These are phyloP conservation scores for Monosporozyma siamensis DNA, from an alignment of 805 yeast genomes.

Conservation along the genomic window DNA sequence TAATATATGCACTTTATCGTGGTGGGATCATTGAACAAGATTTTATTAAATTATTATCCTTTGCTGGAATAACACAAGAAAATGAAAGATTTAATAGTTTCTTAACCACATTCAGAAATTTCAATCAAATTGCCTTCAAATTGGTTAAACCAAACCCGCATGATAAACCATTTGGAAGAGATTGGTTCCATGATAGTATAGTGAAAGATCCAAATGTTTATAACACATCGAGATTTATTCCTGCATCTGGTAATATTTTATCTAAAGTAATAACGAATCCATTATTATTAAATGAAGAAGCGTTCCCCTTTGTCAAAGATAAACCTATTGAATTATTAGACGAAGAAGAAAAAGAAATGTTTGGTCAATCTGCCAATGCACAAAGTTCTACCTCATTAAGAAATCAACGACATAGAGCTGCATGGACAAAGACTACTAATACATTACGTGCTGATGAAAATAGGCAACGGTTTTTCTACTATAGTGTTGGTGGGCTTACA, in stretches of 20 bases:
- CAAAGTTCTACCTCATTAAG: conserved; percentile 46
- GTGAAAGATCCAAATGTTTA: conserved; percentile 32
- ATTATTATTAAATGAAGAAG: conserved; percentile 40
- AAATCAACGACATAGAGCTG: conserved; percentile 63
- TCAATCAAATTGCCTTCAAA: conserved; percentile 50
- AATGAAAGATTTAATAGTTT: conserved; percentile 35
- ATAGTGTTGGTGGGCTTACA: conserved; percentile 84
- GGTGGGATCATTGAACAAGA: conserved; percentile 75
- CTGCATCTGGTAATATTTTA: conserved; percentile 55
- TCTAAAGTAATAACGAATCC: conserved; percentile 42
- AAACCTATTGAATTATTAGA: conserved; percentile 48
- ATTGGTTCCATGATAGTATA: conserved; percentile 45
- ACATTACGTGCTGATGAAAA: conserved; percentile 26
- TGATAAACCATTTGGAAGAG: conserved; percentile 38
- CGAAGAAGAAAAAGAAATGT: conserved; percentile 29
- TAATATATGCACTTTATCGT: conserved; percentile 68
- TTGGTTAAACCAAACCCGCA: conserved; percentile 37
- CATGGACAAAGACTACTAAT: conserved; percentile 53
- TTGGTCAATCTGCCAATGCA: conserved; percentile 26
- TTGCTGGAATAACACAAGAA: conserved; percentile 35
- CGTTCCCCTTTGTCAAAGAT: conserved; percentile 68
- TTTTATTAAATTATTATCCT: conserved; percentile 56
- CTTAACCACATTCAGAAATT: conserved; percentile 47
- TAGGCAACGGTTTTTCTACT: conserved; percentile 67
- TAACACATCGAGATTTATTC: conserved; percentile 63